Conservation (phyloP, 2,329 filamentous ascomycete species). For the Nigrospora sphaerica region DNA sequence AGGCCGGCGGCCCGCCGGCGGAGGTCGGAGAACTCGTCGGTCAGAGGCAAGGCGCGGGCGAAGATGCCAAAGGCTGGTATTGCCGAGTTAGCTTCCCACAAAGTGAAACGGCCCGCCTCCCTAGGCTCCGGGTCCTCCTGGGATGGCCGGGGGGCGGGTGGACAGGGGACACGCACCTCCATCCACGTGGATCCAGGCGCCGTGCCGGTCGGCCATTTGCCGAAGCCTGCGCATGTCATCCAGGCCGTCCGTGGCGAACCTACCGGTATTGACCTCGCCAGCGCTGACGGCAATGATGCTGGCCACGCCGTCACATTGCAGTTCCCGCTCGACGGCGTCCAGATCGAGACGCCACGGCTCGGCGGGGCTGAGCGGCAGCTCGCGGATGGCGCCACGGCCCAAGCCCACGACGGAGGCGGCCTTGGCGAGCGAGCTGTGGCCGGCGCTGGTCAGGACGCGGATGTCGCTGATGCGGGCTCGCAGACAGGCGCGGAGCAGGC, state of each 20-base stretch:
- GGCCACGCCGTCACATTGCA: constrained; percentile 47
- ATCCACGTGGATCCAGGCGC: constrained; percentile 85
- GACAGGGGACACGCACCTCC: constrained; percentile 43
- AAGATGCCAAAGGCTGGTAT: constrained; percentile 72
- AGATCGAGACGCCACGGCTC: constrained; percentile 68
- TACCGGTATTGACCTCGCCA: constrained; percentile 85
- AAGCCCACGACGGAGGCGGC: constrained; percentile 77
- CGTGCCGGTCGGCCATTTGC: constrained; percentile 62
- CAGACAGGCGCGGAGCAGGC: constrained; percentile 60
- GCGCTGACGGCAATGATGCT: constrained; percentile 76
- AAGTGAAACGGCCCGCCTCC: too few relatives aligned
- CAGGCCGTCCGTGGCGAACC: constrained; percentile 57
- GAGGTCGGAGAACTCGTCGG: constrained; percentile 46
- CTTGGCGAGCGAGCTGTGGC: constrained; percentile 79
- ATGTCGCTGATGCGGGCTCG: constrained; percentile 58
- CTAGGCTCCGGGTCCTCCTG: not conserved
- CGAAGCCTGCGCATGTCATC: constrained; percentile 59
- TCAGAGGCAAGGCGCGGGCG: constrained; percentile 55
- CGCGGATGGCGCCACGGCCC: constrained; percentile 60
- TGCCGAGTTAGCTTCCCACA: too few relatives aligned
- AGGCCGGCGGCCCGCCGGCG: constrained; percentile 53
- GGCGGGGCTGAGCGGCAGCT: constrained; percentile 41
- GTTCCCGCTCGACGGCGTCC: constrained; percentile 50
- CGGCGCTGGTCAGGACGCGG: constrained; percentile 72
- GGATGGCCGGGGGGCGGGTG: not conserved